These are phyloP conservation scores for Penicillium sp. DNA, from an alignment of 2,329 filamentous ascomycete genomes.

Conservation along the genomic window DNA sequence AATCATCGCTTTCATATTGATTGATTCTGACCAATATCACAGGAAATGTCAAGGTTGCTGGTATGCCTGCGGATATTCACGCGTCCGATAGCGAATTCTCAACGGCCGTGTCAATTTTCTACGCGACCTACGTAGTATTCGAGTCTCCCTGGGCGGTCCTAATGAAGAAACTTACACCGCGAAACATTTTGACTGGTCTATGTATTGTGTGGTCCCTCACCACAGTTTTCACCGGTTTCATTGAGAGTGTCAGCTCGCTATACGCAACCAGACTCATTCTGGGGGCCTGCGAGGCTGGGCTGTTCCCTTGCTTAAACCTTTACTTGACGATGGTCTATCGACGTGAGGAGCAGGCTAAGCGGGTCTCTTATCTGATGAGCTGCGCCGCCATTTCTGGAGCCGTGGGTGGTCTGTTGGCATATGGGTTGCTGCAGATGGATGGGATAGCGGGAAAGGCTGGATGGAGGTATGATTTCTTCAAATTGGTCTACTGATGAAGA, in stretches of 20 bases:
- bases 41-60: slow-evolving; percentile 49
- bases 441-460: slow-evolving; percentile 46
- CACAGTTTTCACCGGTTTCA: slow-evolving; percentile 51
- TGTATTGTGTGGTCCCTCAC: slow-evolving; percentile 51
- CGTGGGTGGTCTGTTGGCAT: slow-evolving; percentile 42
- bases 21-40: neutral
- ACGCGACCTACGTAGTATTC: slow-evolving; percentile 52
- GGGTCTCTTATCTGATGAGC: slow-evolving; percentile 44
- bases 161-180: slow-evolving; percentile 50
- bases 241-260: slow-evolving; percentile 41
- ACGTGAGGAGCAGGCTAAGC: slow-evolving; percentile 42
- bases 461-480: slow-evolving; percentile 44
- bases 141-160: slow-evolving; percentile 50
- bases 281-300: slow-evolving; percentile 38
- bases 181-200: slow-evolving; percentile 41
- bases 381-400: slow-evolving; percentile 42
- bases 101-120: slow-evolving; percentile 54
- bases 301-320: slow-evolving; percentile 43
- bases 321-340: slow-evolving; percentile 45
- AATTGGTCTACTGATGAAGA: neutral
- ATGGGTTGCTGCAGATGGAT: slow-evolving; percentile 46
- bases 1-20: neutral
- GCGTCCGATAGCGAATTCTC: slow-evolving; percentile 45
- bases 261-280: slow-evolving; percentile 43
- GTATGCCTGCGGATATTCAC: slow-evolving; percentile 49